A percentile compares a stretch with the other conserved stretches of the same genome.
Conservation (phyloP, 208 protist genomes). For the Acanthamoeba lenticulata region DNA sequence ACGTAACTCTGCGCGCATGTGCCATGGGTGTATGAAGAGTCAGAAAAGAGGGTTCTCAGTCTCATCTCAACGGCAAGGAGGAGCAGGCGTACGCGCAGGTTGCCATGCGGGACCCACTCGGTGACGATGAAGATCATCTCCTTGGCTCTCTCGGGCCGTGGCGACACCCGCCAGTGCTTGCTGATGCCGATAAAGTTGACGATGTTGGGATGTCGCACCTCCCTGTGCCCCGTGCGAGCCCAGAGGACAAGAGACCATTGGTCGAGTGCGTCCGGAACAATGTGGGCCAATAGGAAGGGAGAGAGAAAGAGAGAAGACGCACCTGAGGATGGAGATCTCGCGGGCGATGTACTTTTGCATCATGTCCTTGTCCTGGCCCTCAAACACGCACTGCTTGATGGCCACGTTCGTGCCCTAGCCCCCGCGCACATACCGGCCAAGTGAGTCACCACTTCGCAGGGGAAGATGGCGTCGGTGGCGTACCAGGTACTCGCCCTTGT, state of each 20-base stretch:
- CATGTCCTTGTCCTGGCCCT: background rate
- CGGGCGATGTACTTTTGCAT: constrained; percentile 4
- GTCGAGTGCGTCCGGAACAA: background rate
- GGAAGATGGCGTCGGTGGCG: background rate
- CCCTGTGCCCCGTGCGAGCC: background rate
- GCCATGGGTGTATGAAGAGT: too few species aligned
- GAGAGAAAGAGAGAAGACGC: background rate
- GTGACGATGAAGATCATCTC: background rate
- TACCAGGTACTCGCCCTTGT: constrained; percentile 24
- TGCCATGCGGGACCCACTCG: background rate
- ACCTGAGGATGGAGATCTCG: constrained; percentile 12
- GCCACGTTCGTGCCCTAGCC: background rate
- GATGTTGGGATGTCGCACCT: background rate
- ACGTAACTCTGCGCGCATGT: background rate
- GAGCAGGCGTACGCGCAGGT: background rate
- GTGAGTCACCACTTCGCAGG: background rate
- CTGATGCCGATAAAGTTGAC: constrained; percentile 28
- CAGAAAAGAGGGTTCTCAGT: too few species aligned
- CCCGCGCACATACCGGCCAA: too few species aligned
- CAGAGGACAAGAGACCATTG: too few species aligned
- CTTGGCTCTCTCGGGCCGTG: background rate
- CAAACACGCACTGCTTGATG: constrained; percentile 23
- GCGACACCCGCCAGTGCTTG: background rate
- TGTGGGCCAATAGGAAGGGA: too few species aligned
- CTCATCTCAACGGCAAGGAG: too few species aligned